A percentile compares a stretch with the other conserved stretches of the same genome.
Conservation (phyloP, 371 early-diverging fungal genomes). For the Mortierella sp. region DNA sequence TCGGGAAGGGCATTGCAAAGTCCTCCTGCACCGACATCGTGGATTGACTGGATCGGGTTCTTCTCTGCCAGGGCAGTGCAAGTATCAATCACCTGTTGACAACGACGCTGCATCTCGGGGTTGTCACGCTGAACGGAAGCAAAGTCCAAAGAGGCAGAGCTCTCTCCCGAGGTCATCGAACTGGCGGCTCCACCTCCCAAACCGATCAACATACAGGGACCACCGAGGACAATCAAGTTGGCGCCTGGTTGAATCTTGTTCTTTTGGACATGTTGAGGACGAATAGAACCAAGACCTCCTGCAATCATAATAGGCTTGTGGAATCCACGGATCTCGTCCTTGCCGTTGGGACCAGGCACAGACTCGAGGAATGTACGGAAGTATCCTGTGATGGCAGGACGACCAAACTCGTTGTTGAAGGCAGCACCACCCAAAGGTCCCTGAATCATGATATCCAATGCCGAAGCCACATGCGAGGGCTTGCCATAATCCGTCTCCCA, state of each 20-base stretch:
- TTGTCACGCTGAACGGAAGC: constrained; percentile 98
- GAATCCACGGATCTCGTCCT: constrained; percentile 85
- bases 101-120: constrained; percentile 97
- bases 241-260: constrained; percentile 84
- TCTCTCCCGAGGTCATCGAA: constrained; percentile 91
- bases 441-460: constrained; percentile 96
- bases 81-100: constrained; percentile 95
- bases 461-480: constrained; percentile 90
- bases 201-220: constrained; percentile 97
- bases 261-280: constrained; percentile 88
- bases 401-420: constrained; percentile 98
- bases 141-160: constrained; percentile 92
- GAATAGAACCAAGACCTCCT: constrained; percentile 94
- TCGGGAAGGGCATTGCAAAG: constrained; percentile 97
- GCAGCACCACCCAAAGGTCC: constrained; percentile 97
- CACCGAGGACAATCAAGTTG: constrained; percentile 91
- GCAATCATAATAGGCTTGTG: constrained; percentile 99
- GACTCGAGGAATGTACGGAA: constrained; percentile 94
- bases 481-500: constrained; percentile 93
- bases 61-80: constrained; percentile 84
- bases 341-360: constrained; percentile 63
- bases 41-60: constrained; percentile 92
- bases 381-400: constrained; percentile 94
- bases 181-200: constrained; percentile 98
- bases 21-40: constrained; percentile 99